Conservation (phyloP, 305 asterid species). For the Fraxinus sp. region DNA sequence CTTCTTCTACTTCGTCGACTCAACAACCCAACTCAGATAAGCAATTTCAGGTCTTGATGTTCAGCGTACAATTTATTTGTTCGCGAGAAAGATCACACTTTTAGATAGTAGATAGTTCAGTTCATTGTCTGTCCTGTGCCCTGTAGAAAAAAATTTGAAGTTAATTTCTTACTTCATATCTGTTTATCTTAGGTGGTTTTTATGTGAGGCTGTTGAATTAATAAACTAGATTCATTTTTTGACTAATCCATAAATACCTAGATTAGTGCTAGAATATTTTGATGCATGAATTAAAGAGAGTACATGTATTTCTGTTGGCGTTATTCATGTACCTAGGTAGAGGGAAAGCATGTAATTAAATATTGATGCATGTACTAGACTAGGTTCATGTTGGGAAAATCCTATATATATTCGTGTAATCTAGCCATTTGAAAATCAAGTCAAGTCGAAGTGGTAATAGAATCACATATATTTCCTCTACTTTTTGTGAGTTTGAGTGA, state of each 20-base stretch:
- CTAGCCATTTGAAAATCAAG: background rate
- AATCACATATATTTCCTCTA: background rate
- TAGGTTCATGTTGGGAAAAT: background rate
- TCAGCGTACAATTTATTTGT: background rate
- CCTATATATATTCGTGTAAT: background rate
- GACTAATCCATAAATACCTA: background rate
- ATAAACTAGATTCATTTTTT: background rate
- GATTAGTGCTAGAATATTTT: background rate
- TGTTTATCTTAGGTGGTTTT: background rate
- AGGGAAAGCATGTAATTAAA: background rate
- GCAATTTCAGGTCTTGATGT: conserved; percentile 45
- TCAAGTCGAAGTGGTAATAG: background rate
- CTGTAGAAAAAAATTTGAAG: background rate
- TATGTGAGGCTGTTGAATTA: background rate
- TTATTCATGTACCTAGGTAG: background rate
- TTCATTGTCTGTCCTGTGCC: conserved; percentile 10
- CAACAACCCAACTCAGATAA: conserved; percentile 38
- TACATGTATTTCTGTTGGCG: background rate
- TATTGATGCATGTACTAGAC: background rate
- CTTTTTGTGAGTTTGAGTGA: background rate
- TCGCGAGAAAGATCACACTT: background rate
- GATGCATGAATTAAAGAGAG: background rate
- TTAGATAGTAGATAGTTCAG: background rate
- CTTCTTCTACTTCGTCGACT: conserved; percentile 48
- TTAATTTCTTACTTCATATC: background rate